A percentile compares a stretch with the other conserved stretches of the same genome.
Conservation (phyloP, 495 filamentous ascomycete genomes). For the Penicillium robsamsonii region DNA sequence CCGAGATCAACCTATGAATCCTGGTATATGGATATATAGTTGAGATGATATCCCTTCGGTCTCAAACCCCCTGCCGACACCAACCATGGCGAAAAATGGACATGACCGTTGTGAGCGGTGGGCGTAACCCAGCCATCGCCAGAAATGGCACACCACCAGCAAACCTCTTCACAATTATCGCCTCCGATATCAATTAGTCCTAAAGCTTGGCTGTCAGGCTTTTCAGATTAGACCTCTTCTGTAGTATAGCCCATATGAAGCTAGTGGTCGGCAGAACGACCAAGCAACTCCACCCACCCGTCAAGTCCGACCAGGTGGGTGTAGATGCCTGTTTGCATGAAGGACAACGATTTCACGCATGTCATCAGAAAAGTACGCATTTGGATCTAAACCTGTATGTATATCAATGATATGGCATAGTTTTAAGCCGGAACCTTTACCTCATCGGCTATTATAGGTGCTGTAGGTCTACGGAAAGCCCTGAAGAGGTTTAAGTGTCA, state of each 20-base stretch:
- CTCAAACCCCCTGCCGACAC: conserved; percentile 19
- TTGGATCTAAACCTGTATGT: not conserved
- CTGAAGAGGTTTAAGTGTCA: not conserved
- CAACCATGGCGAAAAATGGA: conserved; percentile 29
- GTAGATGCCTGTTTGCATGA: not conserved
- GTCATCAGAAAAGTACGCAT: not conserved
- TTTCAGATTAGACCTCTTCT: not conserved
- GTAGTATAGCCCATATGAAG: conserved; percentile 16
- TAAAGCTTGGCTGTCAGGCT: conserved; percentile 9
- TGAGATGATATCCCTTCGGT: conserved; percentile 12
- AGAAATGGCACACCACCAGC: conserved; percentile 25
- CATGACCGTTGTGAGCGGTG: conserved; percentile 21
- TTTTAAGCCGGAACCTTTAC: not conserved
- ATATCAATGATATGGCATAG: not conserved
- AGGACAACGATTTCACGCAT: not conserved
- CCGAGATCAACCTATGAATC: conserved; percentile 32
- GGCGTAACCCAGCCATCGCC: conserved; percentile 21
- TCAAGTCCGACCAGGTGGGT: not conserved
- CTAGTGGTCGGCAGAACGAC: conserved; percentile 21
- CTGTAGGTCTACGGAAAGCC: not conserved
- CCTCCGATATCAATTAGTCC: conserved; percentile 22
- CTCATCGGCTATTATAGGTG: not conserved
- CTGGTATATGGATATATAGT: conserved; percentile 27
- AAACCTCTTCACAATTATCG: conserved; percentile 16
- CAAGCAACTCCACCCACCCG: conserved; percentile 27